Conservation (phyloP, 164 flowering plant genomes). For the Tetracentron sinense region DNA sequence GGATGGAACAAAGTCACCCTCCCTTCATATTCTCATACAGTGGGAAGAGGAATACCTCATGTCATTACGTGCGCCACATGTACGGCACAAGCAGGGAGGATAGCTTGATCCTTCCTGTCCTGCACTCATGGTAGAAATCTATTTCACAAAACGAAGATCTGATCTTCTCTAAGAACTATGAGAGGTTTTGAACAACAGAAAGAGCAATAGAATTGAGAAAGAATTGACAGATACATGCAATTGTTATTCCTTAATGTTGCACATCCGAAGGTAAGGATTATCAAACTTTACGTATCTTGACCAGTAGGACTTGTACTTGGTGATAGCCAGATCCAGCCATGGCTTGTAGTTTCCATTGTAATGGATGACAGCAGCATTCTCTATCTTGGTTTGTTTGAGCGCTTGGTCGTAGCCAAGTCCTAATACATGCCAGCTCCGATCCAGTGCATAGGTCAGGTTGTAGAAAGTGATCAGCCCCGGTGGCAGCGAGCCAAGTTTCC, state of each 20-base stretch:
- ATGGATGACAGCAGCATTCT: slow-evolving; percentile 84
- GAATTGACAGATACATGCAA: not conserved
- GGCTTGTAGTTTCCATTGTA: slow-evolving; percentile 98
- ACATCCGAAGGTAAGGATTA: slow-evolving; percentile 67
- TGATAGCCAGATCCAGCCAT: slow-evolving; percentile 84
- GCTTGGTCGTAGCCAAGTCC: slow-evolving; percentile 99
- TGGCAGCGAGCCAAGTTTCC: slow-evolving; percentile 96
- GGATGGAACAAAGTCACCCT: too few species aligned
- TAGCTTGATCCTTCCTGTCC: too few species aligned
- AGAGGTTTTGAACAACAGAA: not conserved
- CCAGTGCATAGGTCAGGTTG: slow-evolving; percentile 81
- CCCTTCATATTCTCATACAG: too few species aligned
- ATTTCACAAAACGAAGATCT: not conserved
- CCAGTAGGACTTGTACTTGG: slow-evolving; percentile 88
- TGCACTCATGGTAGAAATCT: too few species aligned
- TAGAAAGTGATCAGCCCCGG: slow-evolving; percentile 96
- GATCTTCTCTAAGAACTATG: not conserved
- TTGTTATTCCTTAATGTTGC: slow-evolving; percentile 43
- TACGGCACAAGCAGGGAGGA: too few species aligned
- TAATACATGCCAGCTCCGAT: slow-evolving; percentile 85
- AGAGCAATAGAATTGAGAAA: not conserved
- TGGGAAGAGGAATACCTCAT: too few species aligned
- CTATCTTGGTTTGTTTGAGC: slow-evolving; percentile 79
- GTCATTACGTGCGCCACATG: too few species aligned
- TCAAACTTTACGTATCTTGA: slow-evolving; percentile 63